Conservation (phyloP, 345 rosid species). For the Acer negundo region DNA sequence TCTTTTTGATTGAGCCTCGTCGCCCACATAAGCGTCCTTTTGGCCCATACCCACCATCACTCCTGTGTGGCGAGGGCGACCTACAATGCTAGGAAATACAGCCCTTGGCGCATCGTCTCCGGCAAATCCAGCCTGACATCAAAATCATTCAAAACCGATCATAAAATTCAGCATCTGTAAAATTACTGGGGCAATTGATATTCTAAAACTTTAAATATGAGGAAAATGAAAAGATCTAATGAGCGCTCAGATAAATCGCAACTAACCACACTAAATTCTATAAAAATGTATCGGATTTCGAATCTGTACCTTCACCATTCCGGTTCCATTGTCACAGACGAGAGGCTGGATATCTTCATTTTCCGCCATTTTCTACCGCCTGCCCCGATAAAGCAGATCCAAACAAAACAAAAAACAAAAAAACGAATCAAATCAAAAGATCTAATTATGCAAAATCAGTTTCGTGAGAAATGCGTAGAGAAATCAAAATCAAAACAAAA, state of each 20-base stretch:
- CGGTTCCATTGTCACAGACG: conserved; percentile 74
- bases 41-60: conserved; percentile 70
- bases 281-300: neutral
- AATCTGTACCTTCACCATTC: conserved; percentile 63
- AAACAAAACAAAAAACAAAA: neutral
- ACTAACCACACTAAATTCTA: too few species aligned
- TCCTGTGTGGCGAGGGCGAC: conserved; percentile 60
- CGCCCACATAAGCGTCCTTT: conserved; percentile 73
- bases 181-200: too few species aligned
- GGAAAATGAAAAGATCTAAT: too few species aligned
- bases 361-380: conserved; percentile 57
- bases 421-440: neutral
- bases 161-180: neutral
- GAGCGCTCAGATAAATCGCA: too few species aligned
- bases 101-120: conserved; percentile 65
- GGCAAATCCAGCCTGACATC: conserved; percentile 53
- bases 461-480: too few species aligned
- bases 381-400: conserved; percentile 12
- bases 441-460: neutral
- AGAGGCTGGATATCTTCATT: conserved; percentile 58
- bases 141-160: neutral
- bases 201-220: too few species aligned
- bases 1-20: conserved; percentile 73
- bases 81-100: conserved; percentile 59
- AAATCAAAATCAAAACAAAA: neutral